phyloP scores from a whole-genome alignment of 1,284 basidiomycete genomes.

The Stygiomarasmius scandens region DNA sequence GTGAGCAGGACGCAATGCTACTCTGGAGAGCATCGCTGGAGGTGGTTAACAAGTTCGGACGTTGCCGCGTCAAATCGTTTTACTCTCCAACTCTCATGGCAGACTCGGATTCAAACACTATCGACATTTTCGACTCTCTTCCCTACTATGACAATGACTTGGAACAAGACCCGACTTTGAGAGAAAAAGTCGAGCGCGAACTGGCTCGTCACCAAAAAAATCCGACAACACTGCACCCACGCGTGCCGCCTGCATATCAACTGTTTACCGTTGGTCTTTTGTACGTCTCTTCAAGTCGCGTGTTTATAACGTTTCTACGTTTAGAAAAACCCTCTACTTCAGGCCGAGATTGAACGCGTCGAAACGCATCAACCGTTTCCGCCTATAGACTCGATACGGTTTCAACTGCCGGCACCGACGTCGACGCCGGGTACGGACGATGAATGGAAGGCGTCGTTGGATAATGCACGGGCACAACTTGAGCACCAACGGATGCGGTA shows the following conservation, averaged over 20 bases:
- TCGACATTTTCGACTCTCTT: constrained; percentile 76
- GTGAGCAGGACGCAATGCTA: constrained; percentile 26
- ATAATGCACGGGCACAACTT: constrained; percentile 83
- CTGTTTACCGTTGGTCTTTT: constrained; percentile 74
- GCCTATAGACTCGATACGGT: constrained; percentile 78
- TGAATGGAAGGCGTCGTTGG: constrained; percentile 79
- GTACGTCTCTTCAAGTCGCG: constrained; percentile 31
- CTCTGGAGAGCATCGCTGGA: constrained; percentile 14
- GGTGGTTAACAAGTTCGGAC: constrained; percentile 6
- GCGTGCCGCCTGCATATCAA: constrained; percentile 69
- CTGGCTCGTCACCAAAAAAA: constrained; percentile 68
- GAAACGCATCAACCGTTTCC: constrained; percentile 72
- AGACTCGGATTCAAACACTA: constrained; percentile 7
- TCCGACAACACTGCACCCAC: constrained; percentile 61
- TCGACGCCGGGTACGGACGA: constrained; percentile 68
- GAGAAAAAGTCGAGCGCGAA: constrained; percentile 74
- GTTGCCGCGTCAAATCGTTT: constrained; percentile 1
- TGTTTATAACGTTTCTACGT: constrained; percentile 2
- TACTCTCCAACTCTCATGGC: constrained; percentile 10
- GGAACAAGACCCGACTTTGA: constrained; percentile 72
- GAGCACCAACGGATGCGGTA: constrained; percentile 90
- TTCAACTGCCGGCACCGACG: constrained; percentile 76
- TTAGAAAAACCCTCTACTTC: constrained; percentile 67
- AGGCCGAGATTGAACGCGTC: constrained; percentile 74
- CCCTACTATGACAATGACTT: constrained; percentile 96